phyloP scores from a whole-genome alignment of 345 rosid genomes.

The Odontarrhena argentea region DNA sequence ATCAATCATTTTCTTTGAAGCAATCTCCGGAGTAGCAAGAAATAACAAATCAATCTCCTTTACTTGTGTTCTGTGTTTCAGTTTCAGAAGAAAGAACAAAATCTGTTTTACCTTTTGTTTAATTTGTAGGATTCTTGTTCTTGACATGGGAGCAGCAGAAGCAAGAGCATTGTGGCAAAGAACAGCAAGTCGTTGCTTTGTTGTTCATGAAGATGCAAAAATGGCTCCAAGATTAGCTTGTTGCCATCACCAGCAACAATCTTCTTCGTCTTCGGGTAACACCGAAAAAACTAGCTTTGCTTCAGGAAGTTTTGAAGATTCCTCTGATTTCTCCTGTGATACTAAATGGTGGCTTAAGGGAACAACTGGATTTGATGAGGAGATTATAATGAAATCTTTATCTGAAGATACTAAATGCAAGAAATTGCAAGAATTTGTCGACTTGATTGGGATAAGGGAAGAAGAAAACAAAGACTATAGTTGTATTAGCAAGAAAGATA shows the following conservation, averaged over 20 bases:
- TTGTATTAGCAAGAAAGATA: slow-evolving; percentile 26
- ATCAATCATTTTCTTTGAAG: slow-evolving; percentile 36
- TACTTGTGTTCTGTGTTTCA: slow-evolving; percentile 9
- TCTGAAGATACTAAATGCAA: slow-evolving; percentile 39
- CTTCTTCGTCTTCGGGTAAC: slow-evolving; percentile 49
- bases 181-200: slow-evolving; percentile 79
- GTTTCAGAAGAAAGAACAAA: background rate
- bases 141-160: slow-evolving; percentile 81
- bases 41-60: background rate
- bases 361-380: slow-evolving; percentile 39
- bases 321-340: slow-evolving; percentile 57
- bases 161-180: slow-evolving; percentile 91
- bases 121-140: background rate
- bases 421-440: slow-evolving; percentile 48
- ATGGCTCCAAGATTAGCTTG: slow-evolving; percentile 94
- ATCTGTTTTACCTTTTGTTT: background rate
- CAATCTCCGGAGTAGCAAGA: slow-evolving; percentile 32
- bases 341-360: slow-evolving; percentile 95
- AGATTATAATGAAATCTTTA: slow-evolving; percentile 25
- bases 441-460: slow-evolving; percentile 37
- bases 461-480: slow-evolving; percentile 44
- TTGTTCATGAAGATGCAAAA: slow-evolving; percentile 82
- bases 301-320: slow-evolving; percentile 52
- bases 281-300: slow-evolving; percentile 50
- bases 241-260: slow-evolving; percentile 53